Conservation (phyloP, 192 early-diverging fungal genomes). For the Coemansia sp. region DNA sequence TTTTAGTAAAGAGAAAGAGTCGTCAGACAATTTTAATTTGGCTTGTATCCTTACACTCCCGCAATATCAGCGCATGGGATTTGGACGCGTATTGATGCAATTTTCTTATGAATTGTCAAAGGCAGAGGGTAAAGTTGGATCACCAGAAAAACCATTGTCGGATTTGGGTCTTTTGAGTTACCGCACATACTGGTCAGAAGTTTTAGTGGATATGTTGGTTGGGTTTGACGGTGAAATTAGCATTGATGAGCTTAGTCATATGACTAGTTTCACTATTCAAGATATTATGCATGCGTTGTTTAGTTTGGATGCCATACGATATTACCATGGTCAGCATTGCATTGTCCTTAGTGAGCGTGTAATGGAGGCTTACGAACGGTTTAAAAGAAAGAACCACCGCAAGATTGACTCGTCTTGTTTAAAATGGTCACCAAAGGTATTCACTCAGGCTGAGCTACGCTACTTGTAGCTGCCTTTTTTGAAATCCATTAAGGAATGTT, state of each 20-base stretch:
- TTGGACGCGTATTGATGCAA: conserved; percentile 87
- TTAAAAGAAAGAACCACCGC: conserved; percentile 73
- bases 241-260: conserved; percentile 83
- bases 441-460: conserved; percentile 71
- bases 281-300: conserved; percentile 93
- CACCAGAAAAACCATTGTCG: conserved; percentile 97
- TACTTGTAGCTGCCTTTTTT: conserved; percentile 57
- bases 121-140: conserved; percentile 89
- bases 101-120: conserved; percentile 98
- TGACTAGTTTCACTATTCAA: conserved; percentile 81
- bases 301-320: conserved; percentile 83
- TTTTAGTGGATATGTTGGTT: conserved; percentile 75
- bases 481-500: background rate
- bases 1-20: conserved; percentile 99
- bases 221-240: conserved; percentile 76
- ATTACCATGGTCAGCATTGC: conserved; percentile 86
- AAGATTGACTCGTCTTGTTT: conserved; percentile 77
- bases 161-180: conserved; percentile 94
- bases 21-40: conserved; percentile 92
- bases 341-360: conserved; percentile 86
- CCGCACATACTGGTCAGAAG: conserved; percentile 93
- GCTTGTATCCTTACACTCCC: conserved; percentile 98
- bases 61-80: conserved; percentile 95
- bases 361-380: conserved; percentile 76
- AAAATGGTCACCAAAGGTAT: conserved; percentile 80